Evolutionary conservation across 768 basidiomycete genomes (phyloP).

Genomic region (Pholiota microspora): DNA sequence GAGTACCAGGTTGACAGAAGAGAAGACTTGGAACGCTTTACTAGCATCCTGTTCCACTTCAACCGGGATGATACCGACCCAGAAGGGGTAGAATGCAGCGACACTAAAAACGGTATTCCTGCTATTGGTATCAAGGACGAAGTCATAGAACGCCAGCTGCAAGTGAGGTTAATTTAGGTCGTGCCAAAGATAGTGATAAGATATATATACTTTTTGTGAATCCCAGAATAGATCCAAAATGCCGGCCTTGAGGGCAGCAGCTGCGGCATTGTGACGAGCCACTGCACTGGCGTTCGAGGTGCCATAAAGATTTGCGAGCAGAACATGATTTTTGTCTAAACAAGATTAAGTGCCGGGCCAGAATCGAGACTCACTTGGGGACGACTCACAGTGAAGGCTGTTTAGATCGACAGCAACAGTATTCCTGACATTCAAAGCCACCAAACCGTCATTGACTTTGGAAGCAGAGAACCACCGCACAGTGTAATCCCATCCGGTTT

Average conservation of each 20-base stretch:
- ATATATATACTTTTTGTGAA: constrained; percentile 44
- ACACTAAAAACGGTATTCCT: constrained; percentile 67
- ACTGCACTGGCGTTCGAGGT: constrained; percentile 41
- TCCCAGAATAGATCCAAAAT: constrained; percentile 92
- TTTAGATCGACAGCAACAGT: constrained; percentile 79
- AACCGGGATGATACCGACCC: constrained; percentile 81
- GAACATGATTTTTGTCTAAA: constrained; percentile 62
- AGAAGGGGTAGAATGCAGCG: constrained; percentile 82
- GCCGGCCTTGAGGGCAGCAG: constrained; percentile 57
- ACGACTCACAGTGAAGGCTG: constrained; percentile 72
- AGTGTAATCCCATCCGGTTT: constrained; percentile 70
- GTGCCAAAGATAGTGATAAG: no score
- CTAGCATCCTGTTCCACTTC: constrained; percentile 56
- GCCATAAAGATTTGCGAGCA: constrained; percentile 61
- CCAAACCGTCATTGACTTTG: constrained; percentile 52
- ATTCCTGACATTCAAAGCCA: constrained; percentile 68
- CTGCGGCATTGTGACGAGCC: constrained; percentile 51
- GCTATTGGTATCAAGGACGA: constrained; percentile 67
- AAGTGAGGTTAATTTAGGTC: constrained; percentile 2
- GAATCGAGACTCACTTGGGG: background rate
- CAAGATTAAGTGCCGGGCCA: background rate
- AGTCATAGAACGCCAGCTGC: constrained; percentile 87
- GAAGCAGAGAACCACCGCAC: constrained; percentile 44
- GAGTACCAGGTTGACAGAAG: constrained; percentile 73
- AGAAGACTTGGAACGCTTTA: constrained; percentile 71